Conservation (phyloP, 768 basidiomycete species). For the Strobilomyces echinocephalus region DNA sequence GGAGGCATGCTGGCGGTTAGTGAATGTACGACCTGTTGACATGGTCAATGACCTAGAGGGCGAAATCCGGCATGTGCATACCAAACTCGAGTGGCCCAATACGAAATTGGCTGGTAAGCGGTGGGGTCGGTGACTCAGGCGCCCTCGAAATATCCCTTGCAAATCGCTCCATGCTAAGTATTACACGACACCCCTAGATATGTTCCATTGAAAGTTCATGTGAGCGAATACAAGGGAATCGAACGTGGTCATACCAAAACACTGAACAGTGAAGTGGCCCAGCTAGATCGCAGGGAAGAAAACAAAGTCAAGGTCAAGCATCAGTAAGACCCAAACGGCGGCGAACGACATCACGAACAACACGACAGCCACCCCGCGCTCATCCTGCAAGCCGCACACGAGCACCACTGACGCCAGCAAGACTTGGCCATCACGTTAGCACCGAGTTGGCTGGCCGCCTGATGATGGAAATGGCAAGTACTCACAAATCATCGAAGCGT, state of each 20-base stretch:
- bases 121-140: neutral
- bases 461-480: neutral
- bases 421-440: conserved; percentile 4
- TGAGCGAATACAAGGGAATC: conserved; percentile 7
- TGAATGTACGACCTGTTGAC: neutral
- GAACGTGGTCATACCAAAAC: conserved; percentile 22
- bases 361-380: neutral
- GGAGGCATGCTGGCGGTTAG: neutral
- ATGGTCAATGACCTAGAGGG: neutral
- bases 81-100: neutral
- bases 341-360: conserved; percentile 8
- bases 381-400: neutral
- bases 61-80: neutral
- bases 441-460: neutral
- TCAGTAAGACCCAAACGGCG: neutral
- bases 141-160: neutral
- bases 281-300: conserved; percentile 4
- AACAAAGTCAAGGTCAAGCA: too few relatives aligned
- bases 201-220: neutral
- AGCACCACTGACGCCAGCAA: neutral
- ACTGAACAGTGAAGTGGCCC: conserved; percentile 13
- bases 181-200: conserved; percentile 23
- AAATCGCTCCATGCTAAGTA: conserved; percentile 24
- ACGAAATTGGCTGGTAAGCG: conserved; percentile 11
- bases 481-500: conserved; percentile 10